phyloP scores from a whole-genome alignment of 2,329 filamentous ascomycete genomes.

The Fusarium goolgardi region DNA sequence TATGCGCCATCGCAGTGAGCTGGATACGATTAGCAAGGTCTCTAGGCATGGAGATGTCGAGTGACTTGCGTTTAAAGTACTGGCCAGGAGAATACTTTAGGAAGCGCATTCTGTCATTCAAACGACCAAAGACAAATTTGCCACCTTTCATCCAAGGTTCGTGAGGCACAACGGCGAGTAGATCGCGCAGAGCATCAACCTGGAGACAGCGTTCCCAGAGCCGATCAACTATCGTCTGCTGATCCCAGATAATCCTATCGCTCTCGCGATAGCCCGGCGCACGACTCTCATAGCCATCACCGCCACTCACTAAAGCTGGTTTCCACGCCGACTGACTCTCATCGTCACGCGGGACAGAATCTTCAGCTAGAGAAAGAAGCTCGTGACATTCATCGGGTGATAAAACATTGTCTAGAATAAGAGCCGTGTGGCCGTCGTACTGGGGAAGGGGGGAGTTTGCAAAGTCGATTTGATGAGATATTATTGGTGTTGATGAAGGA shows the following conservation, averaged over 20 bases:
- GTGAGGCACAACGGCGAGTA: conserved; percentile 53
- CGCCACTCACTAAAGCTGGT: conserved; percentile 75
- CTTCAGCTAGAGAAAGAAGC: conserved; percentile 64
- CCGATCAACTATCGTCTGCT: conserved; percentile 68
- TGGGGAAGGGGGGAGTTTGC: conserved; percentile 59
- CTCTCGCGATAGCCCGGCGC: conserved; percentile 71
- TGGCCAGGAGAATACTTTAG: conserved; percentile 77
- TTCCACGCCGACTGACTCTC: conserved; percentile 64
- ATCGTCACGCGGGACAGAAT: conserved; percentile 55
- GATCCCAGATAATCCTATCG: conserved; percentile 82
- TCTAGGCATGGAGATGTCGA: accelerated
- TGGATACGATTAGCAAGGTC: conserved; percentile 44
- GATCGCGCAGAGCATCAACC: conserved; percentile 56
- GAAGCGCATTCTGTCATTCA: conserved; percentile 82
- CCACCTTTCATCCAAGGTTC: conserved; percentile 40
- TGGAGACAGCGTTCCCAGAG: conserved; percentile 69
- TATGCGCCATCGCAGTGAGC: conserved; percentile 77
- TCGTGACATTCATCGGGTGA: conserved; percentile 66
- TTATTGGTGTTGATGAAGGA: conserved; percentile 56
- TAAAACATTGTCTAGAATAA: conserved; percentile 71
- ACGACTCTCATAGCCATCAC: conserved; percentile 68
- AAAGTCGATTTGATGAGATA: conserved; percentile 64
- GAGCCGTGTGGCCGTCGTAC: conserved; percentile 65
- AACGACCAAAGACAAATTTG: conserved; percentile 59
- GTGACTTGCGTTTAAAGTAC: conserved; percentile 70